A percentile compares a stretch with the other conserved stretches of the same genome.
Conservation (phyloP, 2,329 filamentous ascomycete genomes). For the Aspergillus ustus region DNA sequence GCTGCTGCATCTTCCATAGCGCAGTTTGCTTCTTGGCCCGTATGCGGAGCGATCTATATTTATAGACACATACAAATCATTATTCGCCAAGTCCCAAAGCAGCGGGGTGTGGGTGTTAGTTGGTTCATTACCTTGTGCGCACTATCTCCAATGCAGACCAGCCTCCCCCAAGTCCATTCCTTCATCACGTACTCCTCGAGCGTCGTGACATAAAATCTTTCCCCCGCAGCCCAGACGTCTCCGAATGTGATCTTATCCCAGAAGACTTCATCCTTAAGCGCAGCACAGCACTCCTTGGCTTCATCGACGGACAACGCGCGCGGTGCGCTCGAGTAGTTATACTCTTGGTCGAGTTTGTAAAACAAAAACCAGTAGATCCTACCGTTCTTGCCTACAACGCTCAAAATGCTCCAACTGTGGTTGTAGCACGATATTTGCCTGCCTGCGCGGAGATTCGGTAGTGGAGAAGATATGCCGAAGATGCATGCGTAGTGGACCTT, state of each 20-base stretch:
- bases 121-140: not conserved
- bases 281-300: not conserved
- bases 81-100: not conserved
- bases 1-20: constrained; percentile 3
- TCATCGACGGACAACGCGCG: not conserved
- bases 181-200: not conserved
- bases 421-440: not conserved
- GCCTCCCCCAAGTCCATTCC: not conserved
- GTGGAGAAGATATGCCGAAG: not conserved
- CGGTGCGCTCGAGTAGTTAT: not conserved
- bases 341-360: not conserved
- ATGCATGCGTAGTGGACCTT: not conserved
- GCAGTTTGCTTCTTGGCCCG: constrained; percentile 2
- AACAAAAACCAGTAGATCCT: not conserved
- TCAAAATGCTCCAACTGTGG: not conserved
- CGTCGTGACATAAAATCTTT: not conserved
- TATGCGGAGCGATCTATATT: constrained; percentile 1
- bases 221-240: not conserved
- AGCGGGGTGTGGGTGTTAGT: not conserved
- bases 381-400: not conserved
- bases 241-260: not conserved
- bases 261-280: not conserved
- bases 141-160: constrained; percentile 2
- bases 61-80: too few species aligned
- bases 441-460: not conserved